These are phyloP conservation scores for Lentinula sp. DNA, from an alignment of 768 basidiomycete genomes.

Conservation along the genomic window DNA sequence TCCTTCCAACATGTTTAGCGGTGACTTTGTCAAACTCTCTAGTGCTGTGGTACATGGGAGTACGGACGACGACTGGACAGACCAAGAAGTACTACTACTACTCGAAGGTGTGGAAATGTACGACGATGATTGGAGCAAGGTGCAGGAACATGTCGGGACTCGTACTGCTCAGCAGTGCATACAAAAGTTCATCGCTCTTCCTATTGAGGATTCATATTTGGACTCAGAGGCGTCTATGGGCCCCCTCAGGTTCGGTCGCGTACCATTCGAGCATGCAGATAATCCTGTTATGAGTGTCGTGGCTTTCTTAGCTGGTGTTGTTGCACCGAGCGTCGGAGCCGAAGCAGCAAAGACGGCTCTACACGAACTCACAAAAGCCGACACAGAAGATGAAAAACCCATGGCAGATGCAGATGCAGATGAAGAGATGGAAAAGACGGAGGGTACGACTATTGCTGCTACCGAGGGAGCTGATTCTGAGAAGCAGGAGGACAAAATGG, in stretches of 20 bases:
- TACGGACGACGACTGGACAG: slow-evolving; percentile 72
- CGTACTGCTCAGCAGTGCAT: slow-evolving; percentile 93
- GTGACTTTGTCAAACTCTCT: slow-evolving; percentile 90
- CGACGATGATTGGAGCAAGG: slow-evolving; percentile 92
- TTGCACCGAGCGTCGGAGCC: slow-evolving; percentile 84
- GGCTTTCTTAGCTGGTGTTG: slow-evolving; percentile 91
- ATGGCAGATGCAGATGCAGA: slow-evolving; percentile 28
- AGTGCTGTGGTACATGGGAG: slow-evolving; percentile 26
- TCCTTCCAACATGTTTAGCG: slow-evolving; percentile 92
- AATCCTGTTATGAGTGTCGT: slow-evolving; percentile 99
- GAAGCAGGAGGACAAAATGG: slow-evolving; percentile 33
- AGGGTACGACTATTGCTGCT: slow-evolving; percentile 15
- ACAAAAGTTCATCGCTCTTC: slow-evolving; percentile 89
- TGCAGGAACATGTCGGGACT: slow-evolving; percentile 91
- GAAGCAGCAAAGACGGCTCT: slow-evolving; percentile 91
- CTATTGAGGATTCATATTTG: slow-evolving; percentile 94
- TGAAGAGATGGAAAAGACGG: slow-evolving; percentile 28
- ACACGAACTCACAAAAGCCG: slow-evolving; percentile 68
- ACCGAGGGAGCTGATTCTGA: slow-evolving; percentile 21
- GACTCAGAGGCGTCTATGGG: slow-evolving; percentile 73
- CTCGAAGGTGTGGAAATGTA: slow-evolving; percentile 98
- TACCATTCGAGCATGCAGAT: slow-evolving; percentile 93
- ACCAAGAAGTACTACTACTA: slow-evolving; percentile 82
- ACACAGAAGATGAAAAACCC: slow-evolving; percentile 41
- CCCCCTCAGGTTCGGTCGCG: slow-evolving; percentile 62